These are phyloP conservation scores for Amesomyces nigricolor DNA, from an alignment of 2,329 filamentous ascomycete species.

Conservation along the genomic window DNA sequence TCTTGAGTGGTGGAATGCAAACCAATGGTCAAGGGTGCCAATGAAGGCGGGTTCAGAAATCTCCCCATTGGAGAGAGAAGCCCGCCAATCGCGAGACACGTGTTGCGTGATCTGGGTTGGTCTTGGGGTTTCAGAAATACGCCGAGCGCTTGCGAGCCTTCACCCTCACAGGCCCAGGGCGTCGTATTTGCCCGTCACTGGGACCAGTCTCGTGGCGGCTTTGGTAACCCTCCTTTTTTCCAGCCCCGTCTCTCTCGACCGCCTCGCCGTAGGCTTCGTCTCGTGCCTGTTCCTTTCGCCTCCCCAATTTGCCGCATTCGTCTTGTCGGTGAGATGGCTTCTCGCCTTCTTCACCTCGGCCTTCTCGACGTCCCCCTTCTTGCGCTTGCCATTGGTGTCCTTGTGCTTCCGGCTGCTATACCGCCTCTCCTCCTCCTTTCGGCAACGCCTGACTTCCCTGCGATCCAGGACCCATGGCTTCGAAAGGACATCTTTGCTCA, in stretches of 20 bases:
- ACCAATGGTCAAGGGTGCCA: no score
- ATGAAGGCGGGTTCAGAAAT: no score
- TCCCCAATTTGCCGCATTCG: neutral
- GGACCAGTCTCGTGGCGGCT: conserved; percentile 18
- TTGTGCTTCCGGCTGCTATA: conserved; percentile 16
- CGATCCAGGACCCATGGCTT: conserved; percentile 50
- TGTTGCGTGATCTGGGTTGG: neutral
- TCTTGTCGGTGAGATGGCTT: neutral
- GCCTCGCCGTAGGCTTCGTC: conserved; percentile 1
- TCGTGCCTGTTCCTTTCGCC: conserved; percentile 1
- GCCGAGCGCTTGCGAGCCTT: neutral
- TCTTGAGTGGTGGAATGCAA: no score
- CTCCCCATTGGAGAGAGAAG: no score
- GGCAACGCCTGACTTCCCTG: conserved; percentile 46
- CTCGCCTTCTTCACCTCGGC: neutral
- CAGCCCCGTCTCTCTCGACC: conserved; percentile 17
- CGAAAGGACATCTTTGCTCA: conserved; percentile 45
- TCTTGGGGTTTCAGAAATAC: neutral
- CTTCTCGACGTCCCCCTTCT: conserved; percentile 13
- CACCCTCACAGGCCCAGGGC: conserved; percentile 31
- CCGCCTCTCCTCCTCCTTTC: conserved; percentile 39
- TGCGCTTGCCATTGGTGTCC: neutral
- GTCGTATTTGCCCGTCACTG: conserved; percentile 29
- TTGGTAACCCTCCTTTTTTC: conserved; percentile 19
- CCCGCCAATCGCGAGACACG: no score